Percentiles rank a stretch among this genome's conserved stretches.
phyloP scores from a whole-genome alignment of 352 stramenopile species.

The Phytophthora hibernalis region DNA sequence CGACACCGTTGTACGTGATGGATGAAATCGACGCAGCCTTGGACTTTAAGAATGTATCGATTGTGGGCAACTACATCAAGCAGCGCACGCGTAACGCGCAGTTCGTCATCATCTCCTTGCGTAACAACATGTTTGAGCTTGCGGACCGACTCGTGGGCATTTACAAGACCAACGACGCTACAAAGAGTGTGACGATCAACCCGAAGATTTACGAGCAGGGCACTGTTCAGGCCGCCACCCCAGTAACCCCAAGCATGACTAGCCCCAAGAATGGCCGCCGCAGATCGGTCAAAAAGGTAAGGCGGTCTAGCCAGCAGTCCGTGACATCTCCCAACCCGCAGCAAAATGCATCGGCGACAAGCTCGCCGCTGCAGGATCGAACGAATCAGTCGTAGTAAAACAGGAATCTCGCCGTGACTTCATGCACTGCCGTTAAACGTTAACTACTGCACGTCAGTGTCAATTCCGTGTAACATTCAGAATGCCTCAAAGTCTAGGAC shows the following conservation, averaged over 20 bases:
- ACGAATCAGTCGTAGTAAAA: slow-evolving; percentile 48
- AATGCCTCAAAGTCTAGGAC: not conserved
- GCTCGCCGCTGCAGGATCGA: slow-evolving; percentile 47
- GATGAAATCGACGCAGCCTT: slow-evolving; percentile 94
- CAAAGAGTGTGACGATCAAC: slow-evolving; percentile 99
- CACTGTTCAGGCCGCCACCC: too few species aligned
- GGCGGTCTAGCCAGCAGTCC: slow-evolving; percentile 42
- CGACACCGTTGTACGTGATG: slow-evolving; percentile 99
- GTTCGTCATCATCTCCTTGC: slow-evolving; percentile 99
- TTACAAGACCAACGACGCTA: slow-evolving; percentile 99
- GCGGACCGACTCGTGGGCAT: slow-evolving; percentile 99
- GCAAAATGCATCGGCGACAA: slow-evolving; percentile 22
- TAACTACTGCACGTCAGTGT: slow-evolving; percentile 1
- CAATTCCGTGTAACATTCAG: not conserved
- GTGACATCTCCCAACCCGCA: slow-evolving; percentile 29
- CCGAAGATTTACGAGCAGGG: slow-evolving; percentile 88
- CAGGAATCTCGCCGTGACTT: not conserved
- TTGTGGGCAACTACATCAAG: slow-evolving; percentile 99
- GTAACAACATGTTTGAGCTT: slow-evolving; percentile 99
- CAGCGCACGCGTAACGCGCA: slow-evolving; percentile 99
- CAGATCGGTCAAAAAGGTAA: slow-evolving; percentile 40
- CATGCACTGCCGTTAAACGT: slow-evolving; percentile 16
- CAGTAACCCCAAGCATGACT: slow-evolving; percentile 30
- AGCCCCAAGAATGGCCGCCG: slow-evolving; percentile 33
- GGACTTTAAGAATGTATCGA: slow-evolving; percentile 99